Conservation (phyloP, 2,329 filamentous ascomycete species). For the Fusarium vanettenii region DNA sequence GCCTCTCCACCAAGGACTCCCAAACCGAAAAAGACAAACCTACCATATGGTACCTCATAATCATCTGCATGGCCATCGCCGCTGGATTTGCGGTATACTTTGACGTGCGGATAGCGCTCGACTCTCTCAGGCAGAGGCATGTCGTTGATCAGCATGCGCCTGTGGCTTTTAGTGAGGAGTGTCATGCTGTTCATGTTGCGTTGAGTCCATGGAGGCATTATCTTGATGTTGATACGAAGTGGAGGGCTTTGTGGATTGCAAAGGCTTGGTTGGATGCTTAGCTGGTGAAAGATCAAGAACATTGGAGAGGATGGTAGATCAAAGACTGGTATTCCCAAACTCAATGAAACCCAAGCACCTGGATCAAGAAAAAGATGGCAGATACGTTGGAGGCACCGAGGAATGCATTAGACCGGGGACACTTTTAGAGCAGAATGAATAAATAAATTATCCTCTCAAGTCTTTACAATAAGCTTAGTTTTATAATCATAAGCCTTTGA, state of each 20-base stretch:
- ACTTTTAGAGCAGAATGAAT: no score
- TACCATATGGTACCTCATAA: neutral
- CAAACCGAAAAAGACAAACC: neutral
- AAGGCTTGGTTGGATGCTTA: conserved; percentile 35
- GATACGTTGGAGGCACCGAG: no score
- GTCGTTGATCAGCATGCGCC: neutral
- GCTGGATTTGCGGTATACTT: neutral
- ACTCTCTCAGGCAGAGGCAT: neutral
- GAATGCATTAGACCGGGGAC: no score
- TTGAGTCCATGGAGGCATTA: neutral
- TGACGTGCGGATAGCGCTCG: neutral
- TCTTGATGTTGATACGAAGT: neutral
- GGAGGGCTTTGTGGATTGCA: conserved; percentile 43
- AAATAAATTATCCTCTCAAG: no score
- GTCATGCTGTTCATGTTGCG: neutral
- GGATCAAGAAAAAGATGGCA: no score
- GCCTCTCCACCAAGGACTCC: neutral
- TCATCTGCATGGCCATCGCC: neutral
- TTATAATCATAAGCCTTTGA: no score
- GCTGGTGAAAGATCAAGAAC: conserved; percentile 12
- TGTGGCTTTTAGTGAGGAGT: neutral
- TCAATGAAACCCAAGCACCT: no score
- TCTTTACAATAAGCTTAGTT: no score
- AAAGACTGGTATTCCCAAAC: no score
- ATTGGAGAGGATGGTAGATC: no score